phyloP scores from a whole-genome alignment of 2,329 filamentous ascomycete species.

The Fusarium pseudocircinatum region DNA sequence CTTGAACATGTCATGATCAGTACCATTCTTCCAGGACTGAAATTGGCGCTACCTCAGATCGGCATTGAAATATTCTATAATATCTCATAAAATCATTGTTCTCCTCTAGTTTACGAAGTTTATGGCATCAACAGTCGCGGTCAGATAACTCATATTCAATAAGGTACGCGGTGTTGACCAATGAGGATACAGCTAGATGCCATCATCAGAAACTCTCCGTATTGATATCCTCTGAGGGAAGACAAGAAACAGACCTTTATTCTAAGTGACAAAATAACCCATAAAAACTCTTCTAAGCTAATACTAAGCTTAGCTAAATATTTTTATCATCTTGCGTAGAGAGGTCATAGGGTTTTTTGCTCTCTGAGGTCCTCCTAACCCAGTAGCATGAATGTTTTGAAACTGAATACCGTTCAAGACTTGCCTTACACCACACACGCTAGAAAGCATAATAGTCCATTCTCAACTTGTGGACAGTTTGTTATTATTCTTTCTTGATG shows the following conservation, averaged over 20 bases:
- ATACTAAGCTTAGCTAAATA: not conserved
- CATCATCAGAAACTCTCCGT: conserved; percentile 4
- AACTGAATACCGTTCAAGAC: not conserved
- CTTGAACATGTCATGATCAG: not conserved
- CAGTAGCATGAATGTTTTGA: not conserved
- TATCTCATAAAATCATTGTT: not conserved
- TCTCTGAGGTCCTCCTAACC: not conserved
- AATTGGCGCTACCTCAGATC: not conserved
- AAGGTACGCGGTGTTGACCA: not conserved
- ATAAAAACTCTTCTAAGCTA: not conserved
- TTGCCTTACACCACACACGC: not conserved
- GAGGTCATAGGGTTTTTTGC: not conserved
- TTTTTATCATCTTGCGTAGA: not conserved
- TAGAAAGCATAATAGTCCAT: not conserved
- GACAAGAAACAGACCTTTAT: not conserved
- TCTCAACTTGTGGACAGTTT: not conserved
- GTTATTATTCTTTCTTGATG: conserved; percentile 1
- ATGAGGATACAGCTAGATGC: not conserved
- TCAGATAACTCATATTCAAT: not conserved
- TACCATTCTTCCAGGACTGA: not conserved
- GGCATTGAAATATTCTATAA: not conserved
- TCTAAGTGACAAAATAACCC: not conserved
- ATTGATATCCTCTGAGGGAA: not conserved
- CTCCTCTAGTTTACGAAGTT: not conserved
- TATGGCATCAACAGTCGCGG: not conserved